Conservation (phyloP, 164 flowering plant genomes). For the Vitis cinerea region DNA sequence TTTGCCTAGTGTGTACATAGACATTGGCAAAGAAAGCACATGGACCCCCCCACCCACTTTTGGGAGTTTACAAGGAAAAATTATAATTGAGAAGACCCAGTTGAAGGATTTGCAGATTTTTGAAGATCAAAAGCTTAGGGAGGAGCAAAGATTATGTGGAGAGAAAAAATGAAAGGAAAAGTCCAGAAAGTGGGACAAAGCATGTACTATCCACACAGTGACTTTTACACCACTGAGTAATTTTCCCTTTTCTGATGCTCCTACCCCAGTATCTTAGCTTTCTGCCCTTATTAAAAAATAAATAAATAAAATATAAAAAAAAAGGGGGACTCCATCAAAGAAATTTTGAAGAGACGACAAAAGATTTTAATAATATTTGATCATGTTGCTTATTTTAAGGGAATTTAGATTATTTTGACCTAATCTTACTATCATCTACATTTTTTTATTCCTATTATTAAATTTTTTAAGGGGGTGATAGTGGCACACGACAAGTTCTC, state of each 20-base stretch:
- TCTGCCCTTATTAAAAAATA: not conserved
- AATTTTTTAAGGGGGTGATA: constrained; percentile 2
- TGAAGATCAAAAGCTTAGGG: too few species aligned
- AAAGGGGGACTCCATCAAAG: too few species aligned
- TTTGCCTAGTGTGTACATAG: too few species aligned
- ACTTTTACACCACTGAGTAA: constrained; percentile 16
- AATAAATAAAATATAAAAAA: not conserved
- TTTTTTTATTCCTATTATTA: not conserved
- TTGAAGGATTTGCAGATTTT: too few species aligned
- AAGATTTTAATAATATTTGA: not conserved
- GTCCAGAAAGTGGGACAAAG: constrained; percentile 28
- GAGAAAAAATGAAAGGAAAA: constrained; percentile 1
- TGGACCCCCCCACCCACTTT: too few species aligned
- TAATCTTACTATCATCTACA: constrained; percentile 17
- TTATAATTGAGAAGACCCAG: too few species aligned
- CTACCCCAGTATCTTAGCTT: not conserved
- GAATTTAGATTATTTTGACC: constrained; percentile 25
- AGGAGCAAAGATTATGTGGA: not conserved
- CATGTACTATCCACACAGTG: constrained; percentile 18
- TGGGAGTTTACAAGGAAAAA: too few species aligned
- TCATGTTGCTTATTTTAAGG: not conserved
- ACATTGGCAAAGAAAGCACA: too few species aligned
- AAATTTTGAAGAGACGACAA: too few species aligned
- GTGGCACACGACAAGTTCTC: constrained; percentile 37
- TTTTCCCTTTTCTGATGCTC: not conserved